A percentile compares a stretch with the other conserved stretches of the same genome.
These are phyloP conservation scores for Neoconidiobolus thromboides DNA, from an alignment of 371 early-diverging fungal genomes.

Conservation along the genomic window DNA sequence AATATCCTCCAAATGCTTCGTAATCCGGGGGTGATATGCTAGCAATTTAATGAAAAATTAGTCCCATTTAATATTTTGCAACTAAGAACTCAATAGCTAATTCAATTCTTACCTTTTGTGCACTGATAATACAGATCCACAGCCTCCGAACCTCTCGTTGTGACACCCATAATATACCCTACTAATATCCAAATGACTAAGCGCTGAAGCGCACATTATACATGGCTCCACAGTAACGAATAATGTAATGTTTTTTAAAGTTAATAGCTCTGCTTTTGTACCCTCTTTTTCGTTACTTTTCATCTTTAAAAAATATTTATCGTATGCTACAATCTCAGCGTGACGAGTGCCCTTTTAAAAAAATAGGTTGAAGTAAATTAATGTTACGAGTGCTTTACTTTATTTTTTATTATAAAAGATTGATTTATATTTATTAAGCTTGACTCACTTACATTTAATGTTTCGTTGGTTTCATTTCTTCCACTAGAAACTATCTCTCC, in stretches of 20 bases:
- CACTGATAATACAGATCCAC: conserved; percentile 74
- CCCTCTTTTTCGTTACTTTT: not conserved
- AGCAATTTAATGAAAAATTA: not conserved
- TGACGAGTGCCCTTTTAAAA: conserved; percentile 64
- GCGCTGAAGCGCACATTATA: conserved; percentile 93
- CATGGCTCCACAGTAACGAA: conserved; percentile 99
- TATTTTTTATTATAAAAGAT: not conserved
- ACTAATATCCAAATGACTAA: conserved; percentile 19
- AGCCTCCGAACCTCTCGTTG: conserved; percentile 93
- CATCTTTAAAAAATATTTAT: conserved; percentile 29
- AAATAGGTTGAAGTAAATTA: too few relatives aligned
- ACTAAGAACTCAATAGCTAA: not conserved
- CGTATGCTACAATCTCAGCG: conserved; percentile 83
- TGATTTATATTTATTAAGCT: conserved; percentile 6
- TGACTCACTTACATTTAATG: conserved; percentile 47
- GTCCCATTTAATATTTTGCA: conserved; percentile 1
- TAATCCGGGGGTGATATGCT: conserved; percentile 19
- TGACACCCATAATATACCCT: conserved; percentile 70
- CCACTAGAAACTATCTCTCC: conserved; percentile 46
- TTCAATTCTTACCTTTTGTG: conserved; percentile 6
- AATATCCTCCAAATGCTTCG: conserved; percentile 44
- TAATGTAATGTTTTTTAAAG: conserved; percentile 37
- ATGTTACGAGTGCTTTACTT: too few relatives aligned
- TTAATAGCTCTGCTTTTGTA: not conserved
- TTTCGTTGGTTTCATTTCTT: conserved; percentile 69